Percentiles rank a stretch among this genome's conserved stretches.
Evolutionary conservation across 2,329 filamentous ascomycete genomes (phyloP).

Genomic region (Eutypella sp.): DNA sequence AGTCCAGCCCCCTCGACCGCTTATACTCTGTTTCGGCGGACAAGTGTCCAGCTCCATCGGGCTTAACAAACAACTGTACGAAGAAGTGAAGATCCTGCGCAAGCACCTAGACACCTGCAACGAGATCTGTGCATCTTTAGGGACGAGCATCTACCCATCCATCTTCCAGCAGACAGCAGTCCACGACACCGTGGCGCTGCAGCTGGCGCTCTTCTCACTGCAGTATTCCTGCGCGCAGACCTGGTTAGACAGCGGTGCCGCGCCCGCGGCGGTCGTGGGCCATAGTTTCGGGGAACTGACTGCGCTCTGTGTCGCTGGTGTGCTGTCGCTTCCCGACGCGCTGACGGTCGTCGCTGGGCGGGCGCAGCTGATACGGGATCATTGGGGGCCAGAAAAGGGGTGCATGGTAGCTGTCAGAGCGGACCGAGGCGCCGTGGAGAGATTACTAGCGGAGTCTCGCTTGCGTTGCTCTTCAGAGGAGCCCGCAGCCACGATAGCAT

Average conservation of each 20-base stretch:
- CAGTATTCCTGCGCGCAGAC: slow-evolving; percentile 30
- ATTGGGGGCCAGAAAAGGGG: slow-evolving; percentile 15
- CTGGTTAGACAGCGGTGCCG: slow-evolving; percentile 32
- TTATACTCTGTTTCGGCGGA: slow-evolving; percentile 24
- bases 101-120: slow-evolving; percentile 16
- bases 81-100: slow-evolving; percentile 12
- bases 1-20: no score
- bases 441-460: slow-evolving; percentile 13
- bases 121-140: slow-evolving; percentile 3
- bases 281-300: slow-evolving; percentile 38
- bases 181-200: slow-evolving; percentile 24
- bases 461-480: neutral
- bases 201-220: slow-evolving; percentile 32
- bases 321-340: slow-evolving; percentile 25
- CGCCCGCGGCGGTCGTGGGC: slow-evolving; percentile 26
- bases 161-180: slow-evolving; percentile 23
- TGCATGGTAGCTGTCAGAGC: slow-evolving; percentile 35
- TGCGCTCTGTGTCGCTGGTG: slow-evolving; percentile 30
- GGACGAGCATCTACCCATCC: slow-evolving; percentile 20
- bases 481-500: slow-evolving; percentile 33
- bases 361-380: slow-evolving; percentile 16
- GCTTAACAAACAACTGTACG: slow-evolving; percentile 13
- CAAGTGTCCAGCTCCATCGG: slow-evolving; percentile 23
- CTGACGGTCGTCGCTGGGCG: slow-evolving; percentile 24
- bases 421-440: slow-evolving; percentile 18